Evolutionary conservation across 2,329 filamentous ascomycete genomes (phyloP), one percentile per base, ranked within the genome.

Genomic region (Microsporum audouinii): DNA sequence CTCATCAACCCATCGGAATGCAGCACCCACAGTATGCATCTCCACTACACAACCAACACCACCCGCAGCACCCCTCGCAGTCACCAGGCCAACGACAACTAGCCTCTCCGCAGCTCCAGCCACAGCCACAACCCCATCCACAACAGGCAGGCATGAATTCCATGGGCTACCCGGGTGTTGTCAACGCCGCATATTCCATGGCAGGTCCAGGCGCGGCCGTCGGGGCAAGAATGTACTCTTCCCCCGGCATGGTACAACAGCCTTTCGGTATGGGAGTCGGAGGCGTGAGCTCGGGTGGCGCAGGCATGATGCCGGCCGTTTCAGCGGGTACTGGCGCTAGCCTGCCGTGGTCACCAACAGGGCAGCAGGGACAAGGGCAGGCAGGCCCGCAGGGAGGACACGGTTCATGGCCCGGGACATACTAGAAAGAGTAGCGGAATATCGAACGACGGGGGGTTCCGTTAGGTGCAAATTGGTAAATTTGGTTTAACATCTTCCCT

Each of bases 1-100:
- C 31, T 33, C 71, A 71, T 61, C 73, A 74, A 65, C 69, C 75
- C 27, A 75, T 76, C 61, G 72, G 75, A 63, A 71, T 43, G 38
- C 57, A 59, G 65, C 72, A 76, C 56, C 70, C 70, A 53, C 71
- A 72, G 41, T 72, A 73, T 51, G 72, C 71, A n/a, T 75, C 73
- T 39, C 73, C 75, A 38, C 67, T 74, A 38, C 64, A 65, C 27
- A 72, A 74, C 57, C 66, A 68, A 53, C 62, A 67, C 51, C 71
- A 70, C 43, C 70, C 72, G 57, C 72, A 69, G 38, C 74, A 75
- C 53, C 71, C 71, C 2, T 71, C 71, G 10, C 76, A 77, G 62
- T 77, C 75, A n/a, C 75, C 75, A n/a, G 73, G 73, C 63, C 74
- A 72, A 58, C 72, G 73, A 17, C 53, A 59, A 33, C 71, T 71